A percentile compares a stretch with the other conserved stretches of the same genome.
Evolutionary conservation across 192 early-diverging fungal species (phyloP).

Genomic region (Backusella westeae): DNA sequence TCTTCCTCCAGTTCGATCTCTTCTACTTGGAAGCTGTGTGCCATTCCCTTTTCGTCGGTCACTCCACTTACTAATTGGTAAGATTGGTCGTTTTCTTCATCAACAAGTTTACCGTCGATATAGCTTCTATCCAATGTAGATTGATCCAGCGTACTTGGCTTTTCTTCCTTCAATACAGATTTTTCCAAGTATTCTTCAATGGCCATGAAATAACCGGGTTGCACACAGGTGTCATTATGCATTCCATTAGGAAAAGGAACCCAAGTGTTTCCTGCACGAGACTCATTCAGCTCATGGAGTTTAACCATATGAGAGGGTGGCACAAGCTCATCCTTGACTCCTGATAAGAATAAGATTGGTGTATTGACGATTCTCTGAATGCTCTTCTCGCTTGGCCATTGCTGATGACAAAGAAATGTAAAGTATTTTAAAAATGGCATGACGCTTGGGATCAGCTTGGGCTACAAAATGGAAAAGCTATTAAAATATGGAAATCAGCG

Average conservation of each 20-base stretch:
- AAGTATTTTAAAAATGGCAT: slow-evolving; percentile 72
- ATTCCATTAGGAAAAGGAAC: slow-evolving; percentile 75
- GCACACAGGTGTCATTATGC: slow-evolving; percentile 88
- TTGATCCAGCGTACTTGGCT: not conserved
- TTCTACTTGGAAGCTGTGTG: slow-evolving; percentile 22
- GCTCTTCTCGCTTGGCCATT: slow-evolving; percentile 79
- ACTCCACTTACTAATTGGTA: slow-evolving; percentile 26
- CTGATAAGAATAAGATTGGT: slow-evolving; percentile 83
- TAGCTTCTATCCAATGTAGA: slow-evolving; percentile 12
- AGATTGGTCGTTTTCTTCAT: not conserved
- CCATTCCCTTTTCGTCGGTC: slow-evolving; percentile 17
- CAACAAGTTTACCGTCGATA: slow-evolving; percentile 1
- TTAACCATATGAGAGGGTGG: slow-evolving; percentile 85
- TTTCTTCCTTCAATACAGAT: not conserved
- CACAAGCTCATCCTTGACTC: slow-evolving; percentile 82
- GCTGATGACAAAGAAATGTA: slow-evolving; percentile 82
- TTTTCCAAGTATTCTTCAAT: slow-evolving; percentile 1
- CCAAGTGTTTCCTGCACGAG: slow-evolving; percentile 42
- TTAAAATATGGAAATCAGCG: not conserved
- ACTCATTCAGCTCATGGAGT: slow-evolving; percentile 64
- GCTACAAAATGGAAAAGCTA: slow-evolving; percentile 41
- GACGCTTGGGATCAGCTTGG: slow-evolving; percentile 83
- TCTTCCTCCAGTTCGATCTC: slow-evolving; percentile 10
- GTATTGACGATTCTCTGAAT: slow-evolving; percentile 63
- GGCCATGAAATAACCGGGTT: slow-evolving; percentile 15